phyloP scores from a whole-genome alignment of 345 rosid species.

The Salix arbutifolia region DNA sequence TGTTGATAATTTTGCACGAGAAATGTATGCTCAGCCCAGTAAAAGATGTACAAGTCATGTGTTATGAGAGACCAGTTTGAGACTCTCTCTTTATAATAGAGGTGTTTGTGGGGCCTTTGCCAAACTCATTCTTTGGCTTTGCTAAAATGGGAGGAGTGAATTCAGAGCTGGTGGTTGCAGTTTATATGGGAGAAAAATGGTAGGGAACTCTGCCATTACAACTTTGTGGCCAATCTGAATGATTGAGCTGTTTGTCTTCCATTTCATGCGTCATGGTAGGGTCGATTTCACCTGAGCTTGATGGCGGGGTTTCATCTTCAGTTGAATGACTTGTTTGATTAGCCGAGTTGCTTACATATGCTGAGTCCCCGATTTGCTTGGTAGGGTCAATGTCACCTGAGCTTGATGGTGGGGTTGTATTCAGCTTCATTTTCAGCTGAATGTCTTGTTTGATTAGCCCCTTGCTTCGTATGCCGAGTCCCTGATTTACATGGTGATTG shows the following conservation, averaged over 20 bases:
- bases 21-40: constrained; percentile 22
- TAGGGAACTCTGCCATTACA: constrained; percentile 33
- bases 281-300: constrained; percentile 28
- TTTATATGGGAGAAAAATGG: constrained; percentile 30
- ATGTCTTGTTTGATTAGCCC: background rate
- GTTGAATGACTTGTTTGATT: too few relatives aligned
- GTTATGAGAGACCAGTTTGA: constrained; percentile 19
- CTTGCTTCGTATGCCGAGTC: background rate
- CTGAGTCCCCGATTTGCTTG: too few relatives aligned
- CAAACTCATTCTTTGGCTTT: constrained; percentile 17
- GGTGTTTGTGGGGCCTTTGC: constrained; percentile 19
- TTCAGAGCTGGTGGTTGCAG: constrained; percentile 38
- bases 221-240: constrained; percentile 33
- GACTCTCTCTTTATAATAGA: constrained; percentile 23
- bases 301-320: background rate
- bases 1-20: constrained; percentile 16
- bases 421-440: background rate
- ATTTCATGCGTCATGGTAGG: constrained; percentile 36
- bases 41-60: constrained; percentile 29
- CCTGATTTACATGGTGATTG: background rate
- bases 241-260: constrained; percentile 52
- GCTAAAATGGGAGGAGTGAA: constrained; percentile 17
- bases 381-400: background rate
- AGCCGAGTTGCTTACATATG: too few relatives aligned
- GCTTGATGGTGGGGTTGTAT: background rate